These are phyloP conservation scores for Fibroporia radiculosa DNA, from an alignment of 768 basidiomycete species.

Conservation along the genomic window DNA sequence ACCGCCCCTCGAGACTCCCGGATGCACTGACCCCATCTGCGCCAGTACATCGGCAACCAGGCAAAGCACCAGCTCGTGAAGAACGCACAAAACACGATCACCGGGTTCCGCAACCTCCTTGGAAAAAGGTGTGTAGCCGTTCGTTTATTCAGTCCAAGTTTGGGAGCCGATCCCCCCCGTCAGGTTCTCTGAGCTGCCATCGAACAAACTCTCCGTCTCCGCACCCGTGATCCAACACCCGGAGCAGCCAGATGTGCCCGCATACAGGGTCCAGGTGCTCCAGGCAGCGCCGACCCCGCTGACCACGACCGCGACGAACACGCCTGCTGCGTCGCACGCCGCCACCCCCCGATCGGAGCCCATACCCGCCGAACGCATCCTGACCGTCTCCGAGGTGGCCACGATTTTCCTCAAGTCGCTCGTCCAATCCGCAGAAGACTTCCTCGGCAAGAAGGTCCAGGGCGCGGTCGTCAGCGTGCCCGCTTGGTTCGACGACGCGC, in stretches of 20 bases:
- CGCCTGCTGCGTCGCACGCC: constrained; percentile 57
- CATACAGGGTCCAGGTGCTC: constrained; percentile 79
- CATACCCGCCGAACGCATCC: constrained; percentile 52
- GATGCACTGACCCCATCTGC: too few species aligned
- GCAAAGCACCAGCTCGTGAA: constrained; percentile 93
- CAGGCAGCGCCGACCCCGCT: constrained; percentile 70
- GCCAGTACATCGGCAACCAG: constrained; percentile 91
- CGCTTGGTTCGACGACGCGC: constrained; percentile 59
- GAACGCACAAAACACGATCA: constrained; percentile 89
- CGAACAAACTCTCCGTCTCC: constrained; percentile 42
- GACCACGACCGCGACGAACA: constrained; percentile 39
- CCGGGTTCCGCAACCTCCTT: constrained; percentile 88
- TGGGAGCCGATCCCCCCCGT: neutral
- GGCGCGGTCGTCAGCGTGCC: constrained; percentile 85
- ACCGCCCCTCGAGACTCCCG: neutral
- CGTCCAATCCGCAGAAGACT: constrained; percentile 82
- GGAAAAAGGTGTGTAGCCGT: constrained; percentile 70
- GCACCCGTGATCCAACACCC: constrained; percentile 77
- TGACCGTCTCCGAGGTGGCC: constrained; percentile 79
- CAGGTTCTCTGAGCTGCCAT: constrained; percentile 72
- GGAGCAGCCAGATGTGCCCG: constrained; percentile 58
- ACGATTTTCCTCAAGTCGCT: constrained; percentile 82
- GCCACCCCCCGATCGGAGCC: constrained; percentile 73
- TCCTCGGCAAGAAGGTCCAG: constrained; percentile 70
- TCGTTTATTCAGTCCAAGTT: neutral